A percentile compares a stretch with the other conserved stretches of the same genome.
Conservation (phyloP, 306 rosid genomes). For the Quercus engelmannii region DNA sequence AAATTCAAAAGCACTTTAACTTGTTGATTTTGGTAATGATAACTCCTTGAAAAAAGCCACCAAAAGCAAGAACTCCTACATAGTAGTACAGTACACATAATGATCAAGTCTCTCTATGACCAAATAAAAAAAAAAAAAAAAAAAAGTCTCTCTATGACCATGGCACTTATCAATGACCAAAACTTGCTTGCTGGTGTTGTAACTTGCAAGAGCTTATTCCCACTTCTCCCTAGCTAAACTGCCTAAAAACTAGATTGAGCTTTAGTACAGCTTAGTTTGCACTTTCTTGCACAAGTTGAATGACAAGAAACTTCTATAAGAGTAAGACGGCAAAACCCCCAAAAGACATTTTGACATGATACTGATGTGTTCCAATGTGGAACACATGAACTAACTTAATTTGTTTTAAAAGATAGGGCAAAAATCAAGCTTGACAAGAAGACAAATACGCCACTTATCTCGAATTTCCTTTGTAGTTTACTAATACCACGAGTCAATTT, state of each 20-base stretch:
- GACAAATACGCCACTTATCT: not conserved
- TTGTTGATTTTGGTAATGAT: constrained; percentile 15
- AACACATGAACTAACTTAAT: not conserved
- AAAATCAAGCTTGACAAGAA: constrained; percentile 1
- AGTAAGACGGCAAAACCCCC: not conserved
- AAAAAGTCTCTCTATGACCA: not conserved
- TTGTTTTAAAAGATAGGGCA: not conserved
- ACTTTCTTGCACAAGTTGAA: not conserved
- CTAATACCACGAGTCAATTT: constrained; percentile 4
- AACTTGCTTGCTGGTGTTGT: not conserved
- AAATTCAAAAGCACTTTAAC: constrained; percentile 17
- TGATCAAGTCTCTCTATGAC: not conserved
- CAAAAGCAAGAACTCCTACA: not conserved
- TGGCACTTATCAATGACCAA: not conserved
- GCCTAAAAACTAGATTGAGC: not conserved
- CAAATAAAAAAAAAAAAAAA: too few relatives aligned
- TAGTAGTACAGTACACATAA: not conserved
- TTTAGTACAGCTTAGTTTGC: not conserved
- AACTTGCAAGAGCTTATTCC: not conserved
- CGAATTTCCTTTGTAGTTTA: not conserved
- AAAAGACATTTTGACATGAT: constrained; percentile 2
- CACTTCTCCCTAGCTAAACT: not conserved
- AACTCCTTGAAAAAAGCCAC: not conserved
- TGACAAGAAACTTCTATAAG: not conserved
- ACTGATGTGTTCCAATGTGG: constrained; percentile 14